phyloP scores from a whole-genome alignment of 2,329 filamentous ascomycete species.

The Elsinoe necatrix region DNA sequence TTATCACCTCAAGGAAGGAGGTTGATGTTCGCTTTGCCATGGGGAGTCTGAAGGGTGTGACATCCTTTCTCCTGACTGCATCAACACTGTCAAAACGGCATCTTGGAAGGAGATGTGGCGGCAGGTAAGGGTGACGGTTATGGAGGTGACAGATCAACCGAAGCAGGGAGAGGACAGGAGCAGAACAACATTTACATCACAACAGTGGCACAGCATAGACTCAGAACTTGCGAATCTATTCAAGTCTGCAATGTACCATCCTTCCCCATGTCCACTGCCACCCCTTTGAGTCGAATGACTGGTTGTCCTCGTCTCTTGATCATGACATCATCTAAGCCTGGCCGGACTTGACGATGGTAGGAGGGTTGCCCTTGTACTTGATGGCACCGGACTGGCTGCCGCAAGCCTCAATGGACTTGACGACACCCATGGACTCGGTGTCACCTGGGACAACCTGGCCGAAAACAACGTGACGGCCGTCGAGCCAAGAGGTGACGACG shows the following conservation, averaged over 20 bases:
- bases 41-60: too few species aligned
- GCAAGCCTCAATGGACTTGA: slow-evolving; percentile 52
- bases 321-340: slow-evolving; percentile 23
- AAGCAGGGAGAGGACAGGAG: neutral
- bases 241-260: slow-evolving; percentile 1
- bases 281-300: slow-evolving; percentile 5
- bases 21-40: too few species aligned
- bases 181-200: neutral
- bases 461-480: slow-evolving; percentile 78
- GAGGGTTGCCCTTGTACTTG: slow-evolving; percentile 42
- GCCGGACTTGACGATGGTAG: slow-evolving; percentile 47
- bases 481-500: slow-evolving; percentile 58
- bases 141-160: too few species aligned
- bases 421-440: slow-evolving; percentile 43
- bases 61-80: too few species aligned
- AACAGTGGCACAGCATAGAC: neutral
- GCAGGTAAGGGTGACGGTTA: too few species aligned
- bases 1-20: too few species aligned
- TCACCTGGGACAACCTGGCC: slow-evolving; percentile 58
- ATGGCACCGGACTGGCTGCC: slow-evolving; percentile 47
- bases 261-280: neutral
- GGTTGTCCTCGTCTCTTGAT: neutral
- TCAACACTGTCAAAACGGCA: too few species aligned
- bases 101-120: too few species aligned
- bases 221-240: slow-evolving; percentile 7